phyloP scores from a whole-genome alignment of 2,329 filamentous ascomycete species.

The Sclerotinia nivalis region DNA sequence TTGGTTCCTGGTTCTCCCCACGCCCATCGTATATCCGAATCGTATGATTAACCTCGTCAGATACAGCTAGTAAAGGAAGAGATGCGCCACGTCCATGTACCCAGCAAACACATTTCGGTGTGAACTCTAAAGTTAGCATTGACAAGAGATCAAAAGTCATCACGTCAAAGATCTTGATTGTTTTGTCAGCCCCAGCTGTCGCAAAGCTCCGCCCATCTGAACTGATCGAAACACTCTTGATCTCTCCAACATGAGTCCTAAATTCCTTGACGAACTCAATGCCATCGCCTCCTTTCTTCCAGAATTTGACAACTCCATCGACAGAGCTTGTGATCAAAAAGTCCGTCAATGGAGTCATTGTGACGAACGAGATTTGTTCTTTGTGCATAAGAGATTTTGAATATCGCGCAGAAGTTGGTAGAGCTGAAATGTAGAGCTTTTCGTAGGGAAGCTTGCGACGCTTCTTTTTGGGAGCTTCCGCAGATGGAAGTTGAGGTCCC shows the following conservation, averaged over 20 bases:
- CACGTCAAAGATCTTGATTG: conserved; percentile 78
- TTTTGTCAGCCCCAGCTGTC: conserved; percentile 76
- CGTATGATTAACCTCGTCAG: conserved; percentile 68
- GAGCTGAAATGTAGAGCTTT: conserved; percentile 88
- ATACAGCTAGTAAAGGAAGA: conserved; percentile 80
- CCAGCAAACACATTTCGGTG: conserved; percentile 84
- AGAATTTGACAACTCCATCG: conserved; percentile 98
- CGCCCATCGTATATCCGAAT: conserved; percentile 88
- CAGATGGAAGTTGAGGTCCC: conserved; percentile 84
- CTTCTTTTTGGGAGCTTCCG: conserved; percentile 82
- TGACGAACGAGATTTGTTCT: conserved; percentile 86
- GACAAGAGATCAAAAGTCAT: conserved; percentile 86
- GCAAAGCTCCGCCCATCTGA: conserved; percentile 92
- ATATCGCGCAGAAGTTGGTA: conserved; percentile 80
- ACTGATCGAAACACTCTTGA: conserved; percentile 81
- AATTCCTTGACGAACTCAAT: conserved; percentile 99
- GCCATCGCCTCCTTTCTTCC: conserved; percentile 90
- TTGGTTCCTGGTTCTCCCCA: conserved; percentile 72
- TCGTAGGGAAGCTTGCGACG: conserved; percentile 88
- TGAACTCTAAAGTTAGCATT: conserved; percentile 75
- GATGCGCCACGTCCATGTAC: conserved; percentile 87
- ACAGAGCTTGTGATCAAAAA: conserved; percentile 93
- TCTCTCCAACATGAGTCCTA: conserved; percentile 82
- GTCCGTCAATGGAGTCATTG: conserved; percentile 85
- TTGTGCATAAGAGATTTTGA: conserved; percentile 98